These are phyloP conservation scores for Schizochytrium sp. DNA, from an alignment of 108 stramenopile species.

Conservation along the genomic window DNA sequence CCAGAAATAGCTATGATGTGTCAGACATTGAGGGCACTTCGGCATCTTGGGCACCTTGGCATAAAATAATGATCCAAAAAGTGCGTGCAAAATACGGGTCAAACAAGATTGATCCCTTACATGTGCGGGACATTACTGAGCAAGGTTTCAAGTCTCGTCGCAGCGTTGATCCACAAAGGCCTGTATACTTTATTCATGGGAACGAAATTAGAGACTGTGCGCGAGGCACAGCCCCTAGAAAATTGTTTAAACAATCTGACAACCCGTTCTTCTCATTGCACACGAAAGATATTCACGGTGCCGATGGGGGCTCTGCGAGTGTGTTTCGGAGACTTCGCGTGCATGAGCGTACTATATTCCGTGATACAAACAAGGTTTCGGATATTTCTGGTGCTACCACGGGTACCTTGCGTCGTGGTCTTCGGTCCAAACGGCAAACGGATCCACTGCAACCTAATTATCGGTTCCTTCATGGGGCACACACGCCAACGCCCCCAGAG, in stretches of 20 bases:
- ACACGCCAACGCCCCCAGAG: constrained; percentile 38
- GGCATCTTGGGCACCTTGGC: constrained; percentile 17
- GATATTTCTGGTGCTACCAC: constrained; percentile 57
- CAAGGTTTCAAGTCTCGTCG: constrained; percentile 11
- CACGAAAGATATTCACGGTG: constrained; percentile 21
- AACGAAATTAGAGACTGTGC: constrained; percentile 20
- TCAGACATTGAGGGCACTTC: constrained; percentile 41
- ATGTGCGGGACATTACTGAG: constrained; percentile 45
- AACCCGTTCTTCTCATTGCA: constrained; percentile 9
- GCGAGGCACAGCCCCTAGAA: not conserved
- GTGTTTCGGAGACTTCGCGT: constrained; percentile 5
- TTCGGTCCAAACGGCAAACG: constrained; percentile 14
- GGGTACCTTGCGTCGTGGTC: not conserved
- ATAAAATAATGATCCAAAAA: not conserved
- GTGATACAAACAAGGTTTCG: constrained; percentile 42
- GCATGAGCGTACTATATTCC: constrained; percentile 14
- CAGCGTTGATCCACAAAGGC: not conserved
- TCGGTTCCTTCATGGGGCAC: constrained; percentile 37
- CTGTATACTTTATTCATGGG: not conserved
- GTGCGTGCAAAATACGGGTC: constrained; percentile 4
- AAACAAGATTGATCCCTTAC: not conserved
- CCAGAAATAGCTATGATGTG: not conserved
- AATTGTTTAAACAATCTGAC: not conserved
- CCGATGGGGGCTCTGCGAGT: constrained; percentile 6
- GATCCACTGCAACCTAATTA: constrained; percentile 40